A percentile compares a stretch with the other conserved stretches of the same genome.
Conservation (phyloP, 148 eudicot species). For the Heliamphora exappendiculata region DNA sequence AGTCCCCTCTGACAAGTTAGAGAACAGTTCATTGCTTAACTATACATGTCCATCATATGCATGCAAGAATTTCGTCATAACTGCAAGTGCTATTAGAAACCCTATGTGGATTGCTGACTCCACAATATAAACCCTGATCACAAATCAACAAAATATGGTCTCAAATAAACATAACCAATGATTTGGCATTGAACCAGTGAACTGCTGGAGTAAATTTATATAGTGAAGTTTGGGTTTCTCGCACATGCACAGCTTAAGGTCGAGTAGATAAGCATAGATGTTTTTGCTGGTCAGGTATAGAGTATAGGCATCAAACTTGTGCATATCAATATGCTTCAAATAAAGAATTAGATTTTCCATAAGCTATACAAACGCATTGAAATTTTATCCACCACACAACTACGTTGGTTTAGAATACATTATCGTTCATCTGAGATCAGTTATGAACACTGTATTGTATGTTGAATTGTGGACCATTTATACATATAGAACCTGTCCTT, state of each 20-base stretch:
- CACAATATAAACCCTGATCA: neutral
- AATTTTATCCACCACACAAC: neutral
- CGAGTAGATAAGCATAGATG: neutral
- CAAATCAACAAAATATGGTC: neutral
- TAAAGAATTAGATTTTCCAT: neutral
- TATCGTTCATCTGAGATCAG: neutral
- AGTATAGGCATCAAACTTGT: neutral
- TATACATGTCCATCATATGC: neutral
- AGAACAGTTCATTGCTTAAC: neutral
- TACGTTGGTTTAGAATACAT: neutral
- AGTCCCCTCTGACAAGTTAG: neutral
- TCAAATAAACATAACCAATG: neutral
- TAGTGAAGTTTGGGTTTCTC: neutral
- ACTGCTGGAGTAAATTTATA: neutral
- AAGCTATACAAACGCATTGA: neutral
- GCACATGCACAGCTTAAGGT: neutral
- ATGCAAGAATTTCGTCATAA: neutral
- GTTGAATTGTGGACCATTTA: neutral
- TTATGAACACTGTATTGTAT: neutral
- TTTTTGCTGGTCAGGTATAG: neutral
- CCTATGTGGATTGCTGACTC: neutral
- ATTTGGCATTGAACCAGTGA: neutral
- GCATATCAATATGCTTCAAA: neutral
- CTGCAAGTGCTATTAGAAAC: neutral
- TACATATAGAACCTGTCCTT: neutral